These are phyloP conservation scores for Pharnaceum exiguum DNA, from an alignment of 148 eudicot species.

Conservation along the genomic window DNA sequence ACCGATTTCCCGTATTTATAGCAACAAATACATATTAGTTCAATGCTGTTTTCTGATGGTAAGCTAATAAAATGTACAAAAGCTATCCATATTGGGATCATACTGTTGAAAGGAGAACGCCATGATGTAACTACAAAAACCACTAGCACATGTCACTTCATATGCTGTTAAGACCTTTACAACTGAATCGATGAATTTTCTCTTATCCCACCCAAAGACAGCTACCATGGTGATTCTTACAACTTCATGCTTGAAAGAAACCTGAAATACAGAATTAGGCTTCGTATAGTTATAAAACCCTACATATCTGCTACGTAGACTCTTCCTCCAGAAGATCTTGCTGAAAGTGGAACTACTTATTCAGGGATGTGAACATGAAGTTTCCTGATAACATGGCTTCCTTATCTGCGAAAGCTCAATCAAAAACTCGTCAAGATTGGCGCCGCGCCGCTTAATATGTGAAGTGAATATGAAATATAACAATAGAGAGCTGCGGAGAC, in stretches of 20 bases:
- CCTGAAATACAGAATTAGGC: neutral
- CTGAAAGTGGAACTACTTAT: constrained; percentile 1
- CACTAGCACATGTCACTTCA: constrained; percentile 1
- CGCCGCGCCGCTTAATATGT: too few species aligned
- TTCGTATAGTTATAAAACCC: neutral
- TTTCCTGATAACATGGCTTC: constrained; percentile 45
- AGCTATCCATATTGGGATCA: too few species aligned
- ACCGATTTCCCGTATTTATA: too few species aligned
- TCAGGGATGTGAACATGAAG: constrained; percentile 38
- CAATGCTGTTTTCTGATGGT: too few species aligned
- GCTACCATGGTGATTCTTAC: neutral
- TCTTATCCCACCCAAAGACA: too few species aligned
- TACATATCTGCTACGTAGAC: constrained; percentile 7
- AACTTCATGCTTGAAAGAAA: neutral
- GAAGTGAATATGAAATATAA: too few species aligned
- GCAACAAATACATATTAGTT: too few species aligned
- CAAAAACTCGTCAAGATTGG: neutral
- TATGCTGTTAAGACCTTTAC: constrained; percentile 19
- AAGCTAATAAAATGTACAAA: too few species aligned
- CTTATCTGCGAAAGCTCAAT: constrained; percentile 22
- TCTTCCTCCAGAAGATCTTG: constrained; percentile 9
- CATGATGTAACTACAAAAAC: neutral
- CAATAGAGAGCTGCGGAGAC: too few species aligned
- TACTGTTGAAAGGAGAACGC: too few species aligned
- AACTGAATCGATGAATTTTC: neutral